Evolutionary conservation across 1,284 basidiomycete species (phyloP).

Genomic region (Cerrena zonata): DNA sequence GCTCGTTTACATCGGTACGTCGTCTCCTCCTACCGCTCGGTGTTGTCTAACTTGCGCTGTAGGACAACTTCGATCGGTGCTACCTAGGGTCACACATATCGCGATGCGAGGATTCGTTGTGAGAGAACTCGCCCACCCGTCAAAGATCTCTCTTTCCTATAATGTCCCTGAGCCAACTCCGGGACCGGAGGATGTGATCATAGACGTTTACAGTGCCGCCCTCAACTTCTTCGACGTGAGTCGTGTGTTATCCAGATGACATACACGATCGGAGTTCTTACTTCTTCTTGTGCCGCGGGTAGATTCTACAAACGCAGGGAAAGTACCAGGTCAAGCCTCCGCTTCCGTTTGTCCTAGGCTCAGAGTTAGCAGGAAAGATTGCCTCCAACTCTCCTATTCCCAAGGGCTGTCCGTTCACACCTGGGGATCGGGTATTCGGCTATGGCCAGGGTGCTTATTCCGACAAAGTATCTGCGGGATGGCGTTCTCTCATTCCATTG

Average conservation of each 20-base stretch:
- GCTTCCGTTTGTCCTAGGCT: constrained; percentile 77
- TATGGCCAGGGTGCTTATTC: constrained; percentile 77
- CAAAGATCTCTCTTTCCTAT: constrained; percentile 52
- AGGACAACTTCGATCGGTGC: too few species aligned
- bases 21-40: too few species aligned
- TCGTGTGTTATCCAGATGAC: too few species aligned
- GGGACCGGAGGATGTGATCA: constrained; percentile 58
- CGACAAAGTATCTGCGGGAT: constrained; percentile 60
- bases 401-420: constrained; percentile 70
- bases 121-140: constrained; percentile 68
- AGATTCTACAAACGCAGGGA: constrained; percentile 83
- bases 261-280: too few species aligned
- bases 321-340: constrained; percentile 83
- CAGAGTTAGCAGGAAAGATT: constrained; percentile 83
- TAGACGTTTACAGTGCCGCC: constrained; percentile 76
- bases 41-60: too few species aligned
- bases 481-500: constrained; percentile 47
- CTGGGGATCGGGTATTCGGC: constrained; percentile 88
- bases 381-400: constrained; percentile 75
- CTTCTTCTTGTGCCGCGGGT: too few species aligned
- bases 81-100: too few species aligned
- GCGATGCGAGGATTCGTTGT: constrained; percentile 79
- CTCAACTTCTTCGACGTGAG: constrained; percentile 78
- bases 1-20: too few species aligned
- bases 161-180: constrained; percentile 60